Evolutionary conservation across 768 basidiomycete genomes (phyloP), one percentile per base, ranked within the genome.

Genomic region (Hydnum rufescens): DNA sequence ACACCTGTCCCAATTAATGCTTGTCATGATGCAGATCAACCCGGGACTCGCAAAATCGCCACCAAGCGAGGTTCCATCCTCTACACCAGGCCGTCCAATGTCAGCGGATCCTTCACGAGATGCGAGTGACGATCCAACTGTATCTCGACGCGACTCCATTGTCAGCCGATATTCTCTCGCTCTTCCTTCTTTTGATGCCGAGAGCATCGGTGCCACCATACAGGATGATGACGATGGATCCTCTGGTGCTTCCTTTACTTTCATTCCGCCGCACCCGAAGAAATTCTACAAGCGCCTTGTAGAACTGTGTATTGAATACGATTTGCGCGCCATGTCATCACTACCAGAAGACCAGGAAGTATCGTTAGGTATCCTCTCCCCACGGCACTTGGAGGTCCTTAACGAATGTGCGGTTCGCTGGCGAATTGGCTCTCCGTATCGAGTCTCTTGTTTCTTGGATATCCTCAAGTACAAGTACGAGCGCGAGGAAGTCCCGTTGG

Each of bases 371-470:
- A 96, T 99, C 53, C 66, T 99, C 18, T 87, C 87, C 3, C 62
- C 74, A 1, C 63, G 73, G 6, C 87, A 96, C 62, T 70, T 87
- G 39, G 82, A 84, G 53, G 68, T 99, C 32, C 74, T 96, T 58
- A 81, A 80, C 53, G 85, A 92, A 58, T 90, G 88, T 58, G 87
- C 87, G 2, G 58, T 83, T 54, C 73, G 88, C 39, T 97, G 95
- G 95, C 72, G 93, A 46, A 80, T 97, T 56, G 75, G 78, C 2
- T 80, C 81, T 56, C 68, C 81, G 18, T 85, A 82, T 61, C 77
- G 84, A 31, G 78, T 74, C 0, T 72, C 78, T 5, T 80, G 78
- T 60, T 95, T 92, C 68, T 66, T 95, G 59, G 82, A 86, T 52
- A 71, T 88, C 51, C 85, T 96, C 51, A 81, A 78, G 56, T 77